These are phyloP conservation scores for Panaeolus cyanescens DNA, from an alignment of 768 basidiomycete species.

Conservation along the genomic window DNA sequence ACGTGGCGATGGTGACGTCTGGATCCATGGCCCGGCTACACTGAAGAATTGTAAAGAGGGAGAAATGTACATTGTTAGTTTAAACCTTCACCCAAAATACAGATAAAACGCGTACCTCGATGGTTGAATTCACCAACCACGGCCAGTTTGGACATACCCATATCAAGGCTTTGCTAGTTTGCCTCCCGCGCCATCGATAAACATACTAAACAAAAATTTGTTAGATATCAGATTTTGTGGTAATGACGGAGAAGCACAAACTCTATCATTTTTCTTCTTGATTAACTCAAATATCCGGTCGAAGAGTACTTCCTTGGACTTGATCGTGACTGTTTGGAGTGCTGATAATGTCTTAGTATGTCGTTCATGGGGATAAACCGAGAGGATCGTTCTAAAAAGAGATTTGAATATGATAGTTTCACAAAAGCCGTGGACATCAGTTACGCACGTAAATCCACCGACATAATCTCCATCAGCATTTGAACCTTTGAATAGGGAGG, in stretches of 20 bases:
- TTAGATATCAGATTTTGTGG: background rate
- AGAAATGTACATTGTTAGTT: background rate
- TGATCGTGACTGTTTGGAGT: conserved; percentile 2
- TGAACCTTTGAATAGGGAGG: conserved; percentile 17
- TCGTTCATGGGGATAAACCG: background rate
- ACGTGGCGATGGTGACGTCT: background rate
- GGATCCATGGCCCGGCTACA: background rate
- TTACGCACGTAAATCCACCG: conserved; percentile 19
- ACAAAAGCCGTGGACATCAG: background rate
- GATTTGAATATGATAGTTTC: background rate
- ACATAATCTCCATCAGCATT: conserved; percentile 11
- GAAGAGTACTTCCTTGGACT: background rate
- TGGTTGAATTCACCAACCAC: background rate
- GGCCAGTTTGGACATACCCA: background rate
- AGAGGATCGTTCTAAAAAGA: background rate
- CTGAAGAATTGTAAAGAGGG: background rate
- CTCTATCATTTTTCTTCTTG: background rate
- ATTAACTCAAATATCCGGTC: background rate
- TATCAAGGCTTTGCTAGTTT: background rate
- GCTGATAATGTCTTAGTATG: background rate
- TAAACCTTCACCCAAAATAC: too few relatives aligned
- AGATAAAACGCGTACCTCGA: background rate
- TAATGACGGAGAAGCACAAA: conserved; percentile 1
- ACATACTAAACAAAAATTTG: background rate
- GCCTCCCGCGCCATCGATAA: background rate